Conservation (phyloP, 2,329 filamentous ascomycete species). For the Metarhizium guizhouense region DNA sequence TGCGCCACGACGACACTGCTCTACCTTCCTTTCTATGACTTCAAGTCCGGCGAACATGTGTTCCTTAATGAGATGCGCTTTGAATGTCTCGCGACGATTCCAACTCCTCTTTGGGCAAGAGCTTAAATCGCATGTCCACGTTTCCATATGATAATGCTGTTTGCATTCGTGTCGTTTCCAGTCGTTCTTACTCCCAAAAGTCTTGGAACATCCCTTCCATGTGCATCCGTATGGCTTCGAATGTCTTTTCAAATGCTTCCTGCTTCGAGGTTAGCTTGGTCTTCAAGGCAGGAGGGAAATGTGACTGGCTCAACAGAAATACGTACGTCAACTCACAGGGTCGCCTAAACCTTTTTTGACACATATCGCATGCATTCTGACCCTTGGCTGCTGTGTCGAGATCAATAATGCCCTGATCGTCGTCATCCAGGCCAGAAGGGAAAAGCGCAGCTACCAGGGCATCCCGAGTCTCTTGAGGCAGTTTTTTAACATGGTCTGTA, state of each 20-base stretch:
- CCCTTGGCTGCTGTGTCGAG: not conserved
- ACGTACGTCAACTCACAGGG: constrained; percentile 48
- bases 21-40: constrained; percentile 33
- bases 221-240: constrained; percentile 77
- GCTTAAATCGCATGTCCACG: constrained; percentile 58
- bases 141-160: constrained; percentile 64
- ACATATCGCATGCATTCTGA: not conserved
- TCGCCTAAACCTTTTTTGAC: constrained; percentile 34
- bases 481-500: not conserved
- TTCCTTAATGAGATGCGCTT: constrained; percentile 47
- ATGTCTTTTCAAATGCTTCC: constrained; percentile 80
- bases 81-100: constrained; percentile 50
- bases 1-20: constrained; percentile 51
- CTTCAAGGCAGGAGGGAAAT: not conserved
- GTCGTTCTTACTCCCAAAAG: constrained; percentile 87
- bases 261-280: constrained; percentile 21
- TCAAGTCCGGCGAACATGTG: constrained; percentile 30
- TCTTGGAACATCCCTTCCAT: constrained; percentile 56
- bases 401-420: constrained; percentile 5
- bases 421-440: not conserved
- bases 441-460: not conserved
- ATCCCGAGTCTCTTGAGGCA: not conserved
- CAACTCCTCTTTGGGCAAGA: constrained; percentile 51
- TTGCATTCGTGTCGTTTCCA: constrained; percentile 86
- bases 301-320: not conserved